Evolutionary conservation across 2,329 filamentous ascomycete species (phyloP).

Genomic region (Aspergillus intermedius): DNA sequence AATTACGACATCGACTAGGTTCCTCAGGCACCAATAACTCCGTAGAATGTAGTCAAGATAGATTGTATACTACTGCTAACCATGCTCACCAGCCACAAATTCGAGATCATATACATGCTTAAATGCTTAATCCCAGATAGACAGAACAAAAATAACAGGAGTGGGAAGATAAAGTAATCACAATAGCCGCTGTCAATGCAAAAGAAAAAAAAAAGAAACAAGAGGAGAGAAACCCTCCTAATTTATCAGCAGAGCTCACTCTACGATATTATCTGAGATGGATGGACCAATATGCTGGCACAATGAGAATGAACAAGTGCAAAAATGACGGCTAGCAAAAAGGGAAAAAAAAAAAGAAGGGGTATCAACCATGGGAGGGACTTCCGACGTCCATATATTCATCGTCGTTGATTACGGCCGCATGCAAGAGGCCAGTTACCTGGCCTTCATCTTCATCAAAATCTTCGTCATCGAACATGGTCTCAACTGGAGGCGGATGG

Average conservation of each 20-base stretch:
- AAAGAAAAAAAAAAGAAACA: conserved; percentile 4
- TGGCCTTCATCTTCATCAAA: conserved; percentile 38
- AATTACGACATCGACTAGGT: not conserved
- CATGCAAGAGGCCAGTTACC: conserved; percentile 37
- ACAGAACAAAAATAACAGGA: conserved; percentile 2
- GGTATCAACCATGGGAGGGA: conserved; percentile 29
- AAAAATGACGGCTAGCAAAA: conserved; percentile 8
- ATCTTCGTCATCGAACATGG: conserved; percentile 42
- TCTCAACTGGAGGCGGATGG: conserved; percentile 26
- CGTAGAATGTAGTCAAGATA: conserved; percentile 1
- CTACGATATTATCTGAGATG: not conserved
- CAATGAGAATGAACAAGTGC: not conserved
- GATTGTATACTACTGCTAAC: conserved; percentile 5
- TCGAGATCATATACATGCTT: conserved; percentile 2
- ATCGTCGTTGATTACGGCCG: conserved; percentile 36
- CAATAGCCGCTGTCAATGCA: conserved; percentile 24
- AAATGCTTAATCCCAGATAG: conserved; percentile 8
- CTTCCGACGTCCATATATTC: conserved; percentile 34
- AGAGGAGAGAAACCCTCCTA: conserved; percentile 2
- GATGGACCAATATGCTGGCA: conserved; percentile 1
- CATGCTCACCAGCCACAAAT: conserved; percentile 3
- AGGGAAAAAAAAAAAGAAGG: conserved; percentile 12
- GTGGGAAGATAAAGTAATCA: not conserved
- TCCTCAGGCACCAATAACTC: not conserved
- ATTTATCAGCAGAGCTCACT: not conserved